Conservation (phyloP, 169 alveolate genomes). For the Eimeria sp. region DNA sequence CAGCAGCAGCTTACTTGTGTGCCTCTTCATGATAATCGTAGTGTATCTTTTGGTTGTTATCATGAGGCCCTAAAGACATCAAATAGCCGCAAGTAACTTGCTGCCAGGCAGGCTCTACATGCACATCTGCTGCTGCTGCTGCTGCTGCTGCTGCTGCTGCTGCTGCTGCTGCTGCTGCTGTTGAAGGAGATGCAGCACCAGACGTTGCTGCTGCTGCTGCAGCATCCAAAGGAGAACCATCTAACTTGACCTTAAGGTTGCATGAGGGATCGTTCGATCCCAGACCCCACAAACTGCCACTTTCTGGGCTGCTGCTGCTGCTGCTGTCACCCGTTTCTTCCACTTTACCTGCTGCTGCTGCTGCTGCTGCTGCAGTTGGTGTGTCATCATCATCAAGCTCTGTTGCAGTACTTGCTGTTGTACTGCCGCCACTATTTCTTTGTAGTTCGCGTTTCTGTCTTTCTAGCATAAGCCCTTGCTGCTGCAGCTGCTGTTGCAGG, state of each 20-base stretch:
- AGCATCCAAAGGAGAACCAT: neutral
- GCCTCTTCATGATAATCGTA: conserved; percentile 82
- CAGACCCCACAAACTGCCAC: neutral
- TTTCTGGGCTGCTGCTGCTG: neutral
- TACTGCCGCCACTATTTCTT: conserved; percentile 59
- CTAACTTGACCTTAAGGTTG: neutral
- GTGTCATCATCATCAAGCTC: conserved; percentile 30
- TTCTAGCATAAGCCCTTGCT: neutral
- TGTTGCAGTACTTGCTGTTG: conserved; percentile 47
- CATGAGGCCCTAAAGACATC: conserved; percentile 79
- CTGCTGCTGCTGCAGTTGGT: conserved; percentile 22
- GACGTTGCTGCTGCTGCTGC: neutral
- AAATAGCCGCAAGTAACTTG: conserved; percentile 78
- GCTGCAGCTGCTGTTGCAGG: conserved; percentile 43
- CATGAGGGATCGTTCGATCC: conserved; percentile 21
- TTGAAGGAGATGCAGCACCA: neutral
- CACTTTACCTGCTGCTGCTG: neutral
- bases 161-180: conserved; percentile 19
- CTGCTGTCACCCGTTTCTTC: conserved; percentile 1
- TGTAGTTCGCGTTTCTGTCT: conserved; percentile 23
- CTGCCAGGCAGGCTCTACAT: conserved; percentile 71
- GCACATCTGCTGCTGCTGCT: conserved; percentile 19
- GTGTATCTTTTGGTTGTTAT: conserved; percentile 67
- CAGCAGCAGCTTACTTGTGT: conserved; percentile 37
- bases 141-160: conserved; percentile 50